Evolutionary conservation across 352 stramenopile species (phyloP).

Genomic region (Plasmopara muralis): DNA sequence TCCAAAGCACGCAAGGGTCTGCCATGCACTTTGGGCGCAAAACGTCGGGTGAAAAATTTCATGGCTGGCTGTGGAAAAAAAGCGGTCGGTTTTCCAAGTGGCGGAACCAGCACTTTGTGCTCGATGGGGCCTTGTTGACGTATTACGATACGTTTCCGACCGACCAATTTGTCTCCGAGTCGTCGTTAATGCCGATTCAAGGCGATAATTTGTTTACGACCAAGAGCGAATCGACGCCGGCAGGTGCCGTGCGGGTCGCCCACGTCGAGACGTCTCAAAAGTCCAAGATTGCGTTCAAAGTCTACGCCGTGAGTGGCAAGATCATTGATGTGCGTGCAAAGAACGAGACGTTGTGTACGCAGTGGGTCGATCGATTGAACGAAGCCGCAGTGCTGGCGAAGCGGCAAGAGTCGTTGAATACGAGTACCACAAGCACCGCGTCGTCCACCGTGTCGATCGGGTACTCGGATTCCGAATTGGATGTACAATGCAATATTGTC

Average conservation of each 20-base stretch:
- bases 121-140: constrained; percentile 65
- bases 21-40: constrained; percentile 66
- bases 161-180: constrained; percentile 64
- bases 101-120: constrained; percentile 81
- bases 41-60: constrained; percentile 59
- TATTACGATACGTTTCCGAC: constrained; percentile 84
- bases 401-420: constrained; percentile 71
- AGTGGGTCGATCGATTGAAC: constrained; percentile 71
- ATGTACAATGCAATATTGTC: constrained; percentile 62
- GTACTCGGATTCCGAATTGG: constrained; percentile 68
- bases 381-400: constrained; percentile 63
- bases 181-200: constrained; percentile 46
- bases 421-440: constrained; percentile 60
- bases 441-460: constrained; percentile 55
- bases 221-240: constrained; percentile 63
- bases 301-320: constrained; percentile 76
- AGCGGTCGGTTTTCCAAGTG: constrained; percentile 73
- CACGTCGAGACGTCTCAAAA: constrained; percentile 72
- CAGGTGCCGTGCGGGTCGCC: constrained; percentile 62
- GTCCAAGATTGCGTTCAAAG: constrained; percentile 78
- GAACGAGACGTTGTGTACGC: constrained; percentile 61
- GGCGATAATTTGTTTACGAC: constrained; percentile 63
- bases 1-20: constrained; percentile 70
- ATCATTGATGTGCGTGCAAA: constrained; percentile 78
- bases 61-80: constrained; percentile 82